These are phyloP conservation scores for Spiraea crenata DNA, from an alignment of 331 rosid species.

Conservation along the genomic window DNA sequence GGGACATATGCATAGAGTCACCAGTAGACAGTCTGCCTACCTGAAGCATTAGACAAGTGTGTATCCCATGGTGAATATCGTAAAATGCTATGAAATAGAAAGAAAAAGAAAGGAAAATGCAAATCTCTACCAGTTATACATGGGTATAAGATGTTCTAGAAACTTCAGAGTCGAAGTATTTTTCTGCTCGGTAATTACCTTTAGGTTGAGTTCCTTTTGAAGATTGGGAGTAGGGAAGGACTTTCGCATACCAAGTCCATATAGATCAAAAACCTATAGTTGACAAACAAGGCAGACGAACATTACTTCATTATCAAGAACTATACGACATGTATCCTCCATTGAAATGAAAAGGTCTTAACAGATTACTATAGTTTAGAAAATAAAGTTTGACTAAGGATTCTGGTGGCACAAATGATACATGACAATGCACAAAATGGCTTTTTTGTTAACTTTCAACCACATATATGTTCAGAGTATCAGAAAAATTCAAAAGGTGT, in stretches of 20 bases:
- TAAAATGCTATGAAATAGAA: conserved; percentile 1
- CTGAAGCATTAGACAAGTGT: conserved; percentile 39
- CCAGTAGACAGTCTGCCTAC: conserved; percentile 85
- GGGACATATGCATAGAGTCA: conserved; percentile 80
- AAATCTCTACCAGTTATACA: not conserved
- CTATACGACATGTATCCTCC: not conserved
- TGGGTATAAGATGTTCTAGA: not conserved
- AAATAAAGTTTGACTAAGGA: not conserved
- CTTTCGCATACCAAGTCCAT: conserved; percentile 77
- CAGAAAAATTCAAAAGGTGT: not conserved
- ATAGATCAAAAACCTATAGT: conserved; percentile 84
- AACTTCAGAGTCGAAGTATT: not conserved
- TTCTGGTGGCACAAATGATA: too few species aligned
- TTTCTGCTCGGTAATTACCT: conserved; percentile 37
- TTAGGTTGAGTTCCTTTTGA: conserved; percentile 61
- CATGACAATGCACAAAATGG: not conserved
- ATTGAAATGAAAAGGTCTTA: not conserved
- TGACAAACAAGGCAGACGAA: conserved; percentile 17
- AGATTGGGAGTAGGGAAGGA: conserved; percentile 67
- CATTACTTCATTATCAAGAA: not conserved
- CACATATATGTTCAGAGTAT: not conserved
- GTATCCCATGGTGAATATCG: not conserved
- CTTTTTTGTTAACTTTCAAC: not conserved
- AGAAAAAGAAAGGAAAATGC: not conserved
- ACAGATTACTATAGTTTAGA: not conserved